These are phyloP conservation scores for Phaeosphaeriaceae sp. DNA, from an alignment of 2,329 filamentous ascomycete species.

Conservation along the genomic window DNA sequence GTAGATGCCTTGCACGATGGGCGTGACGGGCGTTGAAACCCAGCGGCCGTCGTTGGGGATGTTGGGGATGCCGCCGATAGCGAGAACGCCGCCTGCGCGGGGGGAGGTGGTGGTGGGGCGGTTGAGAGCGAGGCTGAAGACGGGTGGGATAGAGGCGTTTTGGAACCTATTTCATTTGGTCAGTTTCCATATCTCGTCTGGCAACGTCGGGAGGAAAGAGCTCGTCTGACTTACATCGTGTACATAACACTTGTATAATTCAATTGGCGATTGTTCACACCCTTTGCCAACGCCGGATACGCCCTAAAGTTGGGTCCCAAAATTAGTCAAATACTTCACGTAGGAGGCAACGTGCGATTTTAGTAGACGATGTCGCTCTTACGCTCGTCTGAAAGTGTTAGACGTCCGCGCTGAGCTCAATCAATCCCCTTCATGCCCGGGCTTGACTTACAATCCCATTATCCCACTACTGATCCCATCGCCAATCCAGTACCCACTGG, in stretches of 20 bases:
- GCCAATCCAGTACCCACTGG: slow-evolving; percentile 36
- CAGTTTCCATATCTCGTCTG: too few species aligned
- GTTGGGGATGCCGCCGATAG: slow-evolving; percentile 38
- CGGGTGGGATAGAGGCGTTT: slow-evolving; percentile 11
- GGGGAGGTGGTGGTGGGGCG: slow-evolving; percentile 19
- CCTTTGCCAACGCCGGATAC: slow-evolving; percentile 26
- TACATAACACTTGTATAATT: slow-evolving; percentile 33
- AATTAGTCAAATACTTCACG: background rate
- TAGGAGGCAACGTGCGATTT: background rate
- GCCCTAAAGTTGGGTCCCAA: slow-evolving; percentile 3
- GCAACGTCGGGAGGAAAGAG: slow-evolving; percentile 3
- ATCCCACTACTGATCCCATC: slow-evolving; percentile 37
- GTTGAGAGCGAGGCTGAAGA: slow-evolving; percentile 36
- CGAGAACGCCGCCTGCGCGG: slow-evolving; percentile 31
- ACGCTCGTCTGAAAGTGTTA: background rate
- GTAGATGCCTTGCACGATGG: slow-evolving; percentile 18
- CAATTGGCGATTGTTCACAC: slow-evolving; percentile 11
- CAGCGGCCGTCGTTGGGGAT: slow-evolving; percentile 21
- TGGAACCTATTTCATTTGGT: slow-evolving; percentile 16
- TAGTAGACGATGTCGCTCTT: background rate
- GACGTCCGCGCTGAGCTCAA: background rate
- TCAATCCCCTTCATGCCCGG: background rate
- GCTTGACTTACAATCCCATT: slow-evolving; percentile 25
- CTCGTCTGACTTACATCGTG: slow-evolving; percentile 20
- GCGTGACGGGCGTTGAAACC: slow-evolving; percentile 24